phyloP scores from a whole-genome alignment of 176 grass and related monocot genomes.

The Canna indica region DNA sequence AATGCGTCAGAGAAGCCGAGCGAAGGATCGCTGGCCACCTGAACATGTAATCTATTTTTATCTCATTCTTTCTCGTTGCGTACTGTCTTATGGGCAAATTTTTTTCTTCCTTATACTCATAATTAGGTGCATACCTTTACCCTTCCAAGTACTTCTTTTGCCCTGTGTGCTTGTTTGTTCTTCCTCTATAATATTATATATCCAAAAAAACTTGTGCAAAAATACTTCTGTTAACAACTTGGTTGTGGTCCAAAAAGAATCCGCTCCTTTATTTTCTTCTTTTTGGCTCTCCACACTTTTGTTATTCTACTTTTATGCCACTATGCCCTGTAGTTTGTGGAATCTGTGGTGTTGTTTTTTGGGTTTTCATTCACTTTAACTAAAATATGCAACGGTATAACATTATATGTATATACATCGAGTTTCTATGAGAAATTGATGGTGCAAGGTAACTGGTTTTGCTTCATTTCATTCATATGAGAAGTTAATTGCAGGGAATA shows the following conservation, averaged over 20 bases:
- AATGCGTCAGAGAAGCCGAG: constrained; percentile 86
- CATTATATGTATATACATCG: background rate
- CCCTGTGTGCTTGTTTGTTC: background rate
- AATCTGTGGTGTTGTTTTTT: background rate
- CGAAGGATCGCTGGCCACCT: constrained; percentile 64
- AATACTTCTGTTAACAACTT: background rate
- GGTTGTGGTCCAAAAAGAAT: background rate
- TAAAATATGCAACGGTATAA: background rate
- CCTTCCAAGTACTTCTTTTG: background rate
- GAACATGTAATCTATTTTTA: constrained; percentile 57
- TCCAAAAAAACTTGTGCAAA: background rate
- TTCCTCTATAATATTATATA: background rate
- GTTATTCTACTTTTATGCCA: background rate
- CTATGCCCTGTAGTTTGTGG: background rate
- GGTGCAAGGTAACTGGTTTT: no score
- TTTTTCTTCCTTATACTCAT: background rate
- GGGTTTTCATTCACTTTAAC: background rate
- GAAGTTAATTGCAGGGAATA: constrained; percentile 54
- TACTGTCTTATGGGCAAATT: background rate
- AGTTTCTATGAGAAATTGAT: background rate
- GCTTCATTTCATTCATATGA: no score
- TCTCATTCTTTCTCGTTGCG: background rate
- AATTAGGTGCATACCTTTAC: background rate
- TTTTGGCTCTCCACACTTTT: background rate
- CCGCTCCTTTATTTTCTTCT: background rate